Conservation (phyloP, 2,329 filamentous ascomycete species). For the Teratosphaeria viscida region DNA sequence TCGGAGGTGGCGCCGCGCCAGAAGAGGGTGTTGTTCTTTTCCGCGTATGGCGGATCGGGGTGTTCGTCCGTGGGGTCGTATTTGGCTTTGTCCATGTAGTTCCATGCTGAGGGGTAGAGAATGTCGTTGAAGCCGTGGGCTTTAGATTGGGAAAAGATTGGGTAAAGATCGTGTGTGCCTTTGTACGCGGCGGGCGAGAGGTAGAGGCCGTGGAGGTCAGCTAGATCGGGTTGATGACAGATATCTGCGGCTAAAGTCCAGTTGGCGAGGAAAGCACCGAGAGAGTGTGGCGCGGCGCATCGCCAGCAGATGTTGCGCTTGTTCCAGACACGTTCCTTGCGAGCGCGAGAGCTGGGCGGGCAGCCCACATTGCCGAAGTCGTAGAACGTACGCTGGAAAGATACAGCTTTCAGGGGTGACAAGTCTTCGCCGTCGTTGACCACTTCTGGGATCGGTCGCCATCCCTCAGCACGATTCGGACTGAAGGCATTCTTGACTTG, state of each 20-base stretch:
- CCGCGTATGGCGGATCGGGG: slow-evolving; percentile 45
- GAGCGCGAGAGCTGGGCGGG: slow-evolving; percentile 49
- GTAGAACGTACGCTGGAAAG: slow-evolving; percentile 31
- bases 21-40: slow-evolving; percentile 56
- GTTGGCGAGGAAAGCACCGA: slow-evolving; percentile 54
- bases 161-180: slow-evolving; percentile 54
- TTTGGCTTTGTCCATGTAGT: slow-evolving; percentile 48
- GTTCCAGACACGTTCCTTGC: slow-evolving; percentile 52
- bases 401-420: slow-evolving; percentile 20
- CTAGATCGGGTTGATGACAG: slow-evolving; percentile 69
- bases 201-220: slow-evolving; percentile 63
- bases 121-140: slow-evolving; percentile 66
- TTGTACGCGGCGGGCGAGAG: slow-evolving; percentile 53
- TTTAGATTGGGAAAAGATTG: slow-evolving; percentile 67
- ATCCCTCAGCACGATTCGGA: slow-evolving; percentile 27
- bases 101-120: slow-evolving; percentile 57
- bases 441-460: slow-evolving; percentile 26
- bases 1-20: slow-evolving; percentile 64
- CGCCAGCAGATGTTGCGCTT: slow-evolving; percentile 52
- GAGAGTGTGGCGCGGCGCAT: slow-evolving; percentile 55
- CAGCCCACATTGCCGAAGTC: slow-evolving; percentile 45
- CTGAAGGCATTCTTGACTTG: slow-evolving; percentile 25
- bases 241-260: slow-evolving; percentile 57
- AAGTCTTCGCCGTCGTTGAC: slow-evolving; percentile 13
- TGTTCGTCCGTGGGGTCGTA: slow-evolving; percentile 39